Base-by-base conservation (phyloP, 768 basidiomycete genomes). In the Lentinula aciculospora region DNA sequence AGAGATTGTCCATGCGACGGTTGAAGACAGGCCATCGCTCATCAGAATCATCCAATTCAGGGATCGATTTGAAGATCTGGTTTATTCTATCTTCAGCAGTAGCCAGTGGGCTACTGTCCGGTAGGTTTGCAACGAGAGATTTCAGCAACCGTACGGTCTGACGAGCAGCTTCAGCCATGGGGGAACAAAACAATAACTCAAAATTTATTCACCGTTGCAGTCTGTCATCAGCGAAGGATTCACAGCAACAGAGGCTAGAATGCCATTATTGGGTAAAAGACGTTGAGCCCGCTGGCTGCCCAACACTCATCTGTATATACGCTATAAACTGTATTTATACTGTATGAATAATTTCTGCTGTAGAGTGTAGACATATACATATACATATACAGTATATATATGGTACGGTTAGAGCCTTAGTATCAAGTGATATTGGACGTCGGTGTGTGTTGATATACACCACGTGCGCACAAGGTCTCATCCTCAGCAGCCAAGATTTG, bases 11-110 rank as follows among this genome's bases (percentile, higher is more conserved):
- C 57, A 63, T 59, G 15, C 62, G 53, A 10, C 53, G 34, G 31
- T 63, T 60, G 40, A 63, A 63, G 15, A 59, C 49, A n/a, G 51
- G 47, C 51, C 57, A 61, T 23, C 51, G 37, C 13, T 60, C 62
- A 6, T 34, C 34, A 13, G 28, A 15, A 32, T 58, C 32, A 0
- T 53, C 31, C 29, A 58, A 50, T 13, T 50, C 45, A 6, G 64
- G 56, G 19, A 63, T 58, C 7, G 28, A 42, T 15, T 39, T 23
- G 49, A 65, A 65, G 7, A 63, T 53, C 13, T 44, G 25, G 28
- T 8, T 31, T 12, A 65, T 63, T n/a, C 27, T 29, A 46, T 58
- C 58, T 8, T 56, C 36, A 25, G 40, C 40, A 3, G 55, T 55
- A 10, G 44, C 61, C 2, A 56, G 12, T 13, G 63, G 63, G 9